Evolutionary conservation across 2,329 filamentous ascomycete species (phyloP).

Genomic region (Epichloe hybrida): DNA sequence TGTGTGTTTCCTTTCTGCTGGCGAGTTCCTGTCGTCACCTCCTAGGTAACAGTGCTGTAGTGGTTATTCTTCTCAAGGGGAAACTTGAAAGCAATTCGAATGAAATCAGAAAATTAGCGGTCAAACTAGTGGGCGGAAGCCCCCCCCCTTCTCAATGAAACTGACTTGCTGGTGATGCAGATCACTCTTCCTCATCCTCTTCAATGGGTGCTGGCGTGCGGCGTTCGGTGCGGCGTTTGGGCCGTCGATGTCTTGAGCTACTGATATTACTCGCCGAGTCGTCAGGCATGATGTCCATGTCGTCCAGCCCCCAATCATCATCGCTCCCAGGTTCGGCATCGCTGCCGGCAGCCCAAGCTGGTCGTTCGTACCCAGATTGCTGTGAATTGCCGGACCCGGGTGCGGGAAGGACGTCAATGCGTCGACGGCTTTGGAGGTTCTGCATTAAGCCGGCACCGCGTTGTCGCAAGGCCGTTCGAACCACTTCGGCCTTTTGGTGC

Average conservation of each 20-base stretch:
- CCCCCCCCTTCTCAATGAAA: background rate
- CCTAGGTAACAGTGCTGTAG: background rate
- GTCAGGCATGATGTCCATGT: slow-evolving; percentile 56
- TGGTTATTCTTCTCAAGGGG: background rate
- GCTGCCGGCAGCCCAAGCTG: slow-evolving; percentile 23
- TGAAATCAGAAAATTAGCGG: background rate
- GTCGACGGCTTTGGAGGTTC: slow-evolving; percentile 46
- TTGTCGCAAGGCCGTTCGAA: slow-evolving; percentile 67
- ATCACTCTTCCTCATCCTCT: slow-evolving; percentile 54
- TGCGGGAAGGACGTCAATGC: slow-evolving; percentile 40
- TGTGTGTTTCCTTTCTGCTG: background rate
- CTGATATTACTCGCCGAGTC: slow-evolving; percentile 73
- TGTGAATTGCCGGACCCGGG: slow-evolving; percentile 33
- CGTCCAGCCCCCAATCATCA: slow-evolving; percentile 44
- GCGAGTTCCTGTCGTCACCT: background rate
- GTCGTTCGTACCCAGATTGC: slow-evolving; percentile 30
- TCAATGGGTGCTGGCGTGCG: slow-evolving; percentile 61
- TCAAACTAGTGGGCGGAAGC: background rate
- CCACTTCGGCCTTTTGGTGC: slow-evolving; percentile 71
- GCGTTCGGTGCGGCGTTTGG: slow-evolving; percentile 54
- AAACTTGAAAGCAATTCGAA: background rate
- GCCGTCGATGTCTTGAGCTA: slow-evolving; percentile 52
- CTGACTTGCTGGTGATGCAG: too few relatives aligned
- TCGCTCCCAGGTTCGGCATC: slow-evolving; percentile 39
- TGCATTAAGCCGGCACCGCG: slow-evolving; percentile 64